A percentile compares a stretch with the other conserved stretches of the same genome.
Evolutionary conservation across 495 filamentous ascomycete species (phyloP).

Genomic region (Chaetomium cochliodes): DNA sequence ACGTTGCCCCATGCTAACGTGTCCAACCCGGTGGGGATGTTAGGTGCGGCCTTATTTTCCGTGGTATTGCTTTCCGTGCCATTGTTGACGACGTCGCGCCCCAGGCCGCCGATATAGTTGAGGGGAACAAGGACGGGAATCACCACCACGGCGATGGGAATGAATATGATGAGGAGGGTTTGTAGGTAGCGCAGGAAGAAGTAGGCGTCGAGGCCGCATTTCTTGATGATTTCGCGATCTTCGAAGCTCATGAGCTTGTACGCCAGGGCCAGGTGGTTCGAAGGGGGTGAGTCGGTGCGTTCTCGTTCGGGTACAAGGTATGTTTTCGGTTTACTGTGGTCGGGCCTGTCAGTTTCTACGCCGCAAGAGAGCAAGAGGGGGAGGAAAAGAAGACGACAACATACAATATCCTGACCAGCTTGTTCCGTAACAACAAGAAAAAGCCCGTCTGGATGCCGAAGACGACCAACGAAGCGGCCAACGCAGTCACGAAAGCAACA

Average conservation of each 20-base stretch:
- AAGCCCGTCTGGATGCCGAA: conserved; percentile 76
- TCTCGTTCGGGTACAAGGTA: conserved; percentile 89
- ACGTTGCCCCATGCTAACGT: conserved; percentile 90
- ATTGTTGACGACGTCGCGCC: conserved; percentile 50
- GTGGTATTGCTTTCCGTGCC: conserved; percentile 20
- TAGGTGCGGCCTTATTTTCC: too few species aligned
- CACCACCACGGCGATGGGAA: conserved; percentile 74
- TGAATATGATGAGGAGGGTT: conserved; percentile 88
- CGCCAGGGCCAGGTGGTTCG: conserved; percentile 68
- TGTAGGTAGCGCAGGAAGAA: conserved; percentile 96
- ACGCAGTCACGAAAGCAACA: conserved; percentile 70
- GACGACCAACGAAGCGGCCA: conserved; percentile 66
- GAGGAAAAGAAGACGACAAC: conserved; percentile 31
- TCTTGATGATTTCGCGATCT: conserved; percentile 87
- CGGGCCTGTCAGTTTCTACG: conserved; percentile 6
- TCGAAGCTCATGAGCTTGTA: conserved; percentile 69
- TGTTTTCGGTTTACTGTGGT: conserved; percentile 72
- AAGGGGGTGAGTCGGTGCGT: conserved; percentile 68
- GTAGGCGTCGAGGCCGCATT: conserved; percentile 95
- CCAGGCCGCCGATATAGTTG: conserved; percentile 73
- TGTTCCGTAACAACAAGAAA: conserved; percentile 75
- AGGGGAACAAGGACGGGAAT: conserved; percentile 84
- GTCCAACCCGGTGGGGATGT: conserved; percentile 62
- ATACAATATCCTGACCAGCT: conserved; percentile 82
- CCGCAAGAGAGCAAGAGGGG: neutral